Base-by-base conservation (phyloP, 306 rosid species). In the Fragaria nilgerrensis region DNA sequence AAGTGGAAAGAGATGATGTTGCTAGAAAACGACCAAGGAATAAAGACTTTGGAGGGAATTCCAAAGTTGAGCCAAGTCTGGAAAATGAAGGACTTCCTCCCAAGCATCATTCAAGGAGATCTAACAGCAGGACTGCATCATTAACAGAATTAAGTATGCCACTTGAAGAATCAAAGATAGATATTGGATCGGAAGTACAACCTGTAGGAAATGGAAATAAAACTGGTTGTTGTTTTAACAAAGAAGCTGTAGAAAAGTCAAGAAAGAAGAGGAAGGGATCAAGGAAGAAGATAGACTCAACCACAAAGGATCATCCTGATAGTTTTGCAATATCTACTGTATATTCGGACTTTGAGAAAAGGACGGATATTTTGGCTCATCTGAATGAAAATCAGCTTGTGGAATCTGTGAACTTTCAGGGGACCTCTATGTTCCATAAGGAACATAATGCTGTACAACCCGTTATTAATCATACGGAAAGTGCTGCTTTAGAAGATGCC, bases 231-330 rank as follows among this genome's bases (percentile, higher is more conserved):
- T 62, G 13, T 48, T 41, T 32, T 27, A 66, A 17, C 61, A 55
- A 65, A 39, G 67, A 65, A 39, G 67, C 22, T 41, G 11, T 11
- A 27, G 70, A 47, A 50, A 81, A 3, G 58, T 77, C 75, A 37
- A 27, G 29, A 17, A 68, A 72, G 64, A 32, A 72, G 34, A 43
- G n/a, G 74, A 76, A 76, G 39, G 47, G 64, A 29, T 44, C 63
- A 37, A 52, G 27, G 19, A 70, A 70, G 62, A 49, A 52, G 63
- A 49, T 11, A 58, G 36, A 45, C 23, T 50, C 70, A n/a, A 44
- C 36, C 25, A 22, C 16, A 17, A 7, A 13, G 32, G 34, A 50
- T 56, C 55, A 58, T 22, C 74, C 25, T 10, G 19, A 9, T 68
- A 7, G 17, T 6, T 9, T 49, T 59, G 45, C 43, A n/a, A 47